Conservation (phyloP, 176 grass and related monocot species). For the Aegilops longissima region DNA sequence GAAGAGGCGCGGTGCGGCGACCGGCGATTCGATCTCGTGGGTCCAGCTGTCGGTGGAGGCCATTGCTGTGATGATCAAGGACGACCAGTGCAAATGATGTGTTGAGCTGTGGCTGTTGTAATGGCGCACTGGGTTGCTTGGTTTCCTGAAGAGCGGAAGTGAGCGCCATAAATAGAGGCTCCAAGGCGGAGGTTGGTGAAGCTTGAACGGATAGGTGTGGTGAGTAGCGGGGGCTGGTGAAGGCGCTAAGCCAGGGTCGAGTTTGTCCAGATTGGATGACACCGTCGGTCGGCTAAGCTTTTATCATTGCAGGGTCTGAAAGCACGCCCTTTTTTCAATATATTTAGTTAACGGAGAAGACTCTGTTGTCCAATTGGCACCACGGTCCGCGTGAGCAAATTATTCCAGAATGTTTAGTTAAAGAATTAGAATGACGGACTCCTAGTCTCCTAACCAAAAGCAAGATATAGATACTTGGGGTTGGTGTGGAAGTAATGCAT, state of each 20-base stretch:
- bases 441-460: neutral
- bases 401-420: neutral
- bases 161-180: conserved; percentile 36
- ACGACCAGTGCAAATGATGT: neutral
- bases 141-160: neutral
- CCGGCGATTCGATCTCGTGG: conserved; percentile 47
- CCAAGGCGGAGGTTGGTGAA: conserved; percentile 13
- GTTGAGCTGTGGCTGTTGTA: neutral
- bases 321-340: neutral
- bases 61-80: conserved; percentile 5
- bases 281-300: neutral
- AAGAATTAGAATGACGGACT: neutral
- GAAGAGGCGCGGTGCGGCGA: conserved; percentile 65
- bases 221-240: neutral
- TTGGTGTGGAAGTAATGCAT: neutral
- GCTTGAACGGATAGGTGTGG: neutral
- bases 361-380: neutral
- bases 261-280: conserved; percentile 3
- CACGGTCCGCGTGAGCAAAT: neutral
- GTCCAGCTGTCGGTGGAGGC: conserved; percentile 45
- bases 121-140: neutral
- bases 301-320: neutral
- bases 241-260: neutral
- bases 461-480: neutral
- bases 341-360: neutral